A percentile compares a stretch with the other conserved stretches of the same genome.
Conservation (phyloP, 169 alveolate species). For the Cryptosporidium felis region DNA sequence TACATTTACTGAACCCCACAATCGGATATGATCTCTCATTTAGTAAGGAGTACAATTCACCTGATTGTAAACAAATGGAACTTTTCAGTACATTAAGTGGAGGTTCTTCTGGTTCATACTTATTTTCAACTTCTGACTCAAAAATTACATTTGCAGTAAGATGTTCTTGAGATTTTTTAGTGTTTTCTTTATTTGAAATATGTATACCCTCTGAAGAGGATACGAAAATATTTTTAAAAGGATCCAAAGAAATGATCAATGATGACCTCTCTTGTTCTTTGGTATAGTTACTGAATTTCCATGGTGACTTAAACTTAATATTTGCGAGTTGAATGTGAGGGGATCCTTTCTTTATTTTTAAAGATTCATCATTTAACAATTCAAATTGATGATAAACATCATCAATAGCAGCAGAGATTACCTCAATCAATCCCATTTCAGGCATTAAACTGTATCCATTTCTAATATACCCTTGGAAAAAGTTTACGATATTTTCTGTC, state of each 20-base stretch:
- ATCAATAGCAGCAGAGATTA: constrained; percentile 10
- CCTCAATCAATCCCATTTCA: constrained; percentile 16
- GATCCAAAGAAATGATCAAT: constrained; percentile 9
- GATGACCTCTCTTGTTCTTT: background rate
- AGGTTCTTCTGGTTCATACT: background rate
- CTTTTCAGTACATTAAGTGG: background rate
- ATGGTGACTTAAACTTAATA: background rate
- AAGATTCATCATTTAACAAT: background rate
- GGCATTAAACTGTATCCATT: constrained; percentile 1
- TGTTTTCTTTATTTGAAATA: background rate
- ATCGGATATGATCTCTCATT: background rate
- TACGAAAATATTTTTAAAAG: background rate
- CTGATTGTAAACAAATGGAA: background rate
- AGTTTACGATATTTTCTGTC: constrained; percentile 11
- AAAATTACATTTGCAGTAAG: constrained; percentile 15
- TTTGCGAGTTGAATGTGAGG: background rate
- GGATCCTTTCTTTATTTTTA: too few relatives aligned
- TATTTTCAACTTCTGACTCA: background rate
- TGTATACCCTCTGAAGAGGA: background rate
- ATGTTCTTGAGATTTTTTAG: background rate
- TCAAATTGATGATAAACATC: constrained; percentile 23
- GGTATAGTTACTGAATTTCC: constrained; percentile 5
- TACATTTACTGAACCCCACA: constrained; percentile 9
- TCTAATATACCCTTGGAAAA: constrained; percentile 46
- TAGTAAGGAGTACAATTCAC: background rate